Evolutionary conservation across 1,139 yeast species (phyloP), one percentile per base, ranked within the genome.

Genomic region (Sugiyamaella sp.): DNA sequence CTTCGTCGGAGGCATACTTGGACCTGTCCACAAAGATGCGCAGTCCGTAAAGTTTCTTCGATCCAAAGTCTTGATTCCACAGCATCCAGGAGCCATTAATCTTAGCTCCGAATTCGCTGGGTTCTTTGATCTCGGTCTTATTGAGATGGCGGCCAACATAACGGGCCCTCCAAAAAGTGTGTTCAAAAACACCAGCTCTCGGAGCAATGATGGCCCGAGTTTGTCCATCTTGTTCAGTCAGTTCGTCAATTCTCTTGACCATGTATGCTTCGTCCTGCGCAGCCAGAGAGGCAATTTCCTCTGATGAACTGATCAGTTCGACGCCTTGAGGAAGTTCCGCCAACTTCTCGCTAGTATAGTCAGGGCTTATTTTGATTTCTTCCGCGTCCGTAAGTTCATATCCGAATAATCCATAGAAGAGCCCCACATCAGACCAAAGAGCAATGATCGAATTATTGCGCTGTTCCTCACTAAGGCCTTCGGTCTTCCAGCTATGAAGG

Each of bases 341-440:
- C n/a, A n/a, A n/a, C 48, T 41, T 57, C 45, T 58, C 52, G 8
- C 3, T 16, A 10, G 41, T 24, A 12, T 41, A 38, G 5, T 41
- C 54, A 14, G 72, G 57, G 29, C 66, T 53, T 46, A 65, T 48
- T 40, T 49, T 52, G 21, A 66, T 46, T 54, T 64, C 68, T 6
- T 57, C 48, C 16, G 71, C 41, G 24, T 57, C 59, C n/a, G 58
- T 56, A 45, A 55, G 77, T 41, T 73, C 70, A 67, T 82, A 86
- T 1, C 89, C 95, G 61, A 78, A 75, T 54, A 74, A 72, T 33
- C 74, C 67, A 66, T 86, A 86, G 67, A 80, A 86, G 54, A 82
- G 83, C 4, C 89, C 91, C 38, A 87, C 78, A 63, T 86, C 95
- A 33, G 90, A 84, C 74, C 86, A 86, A 56, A 86, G 73, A 54